Percentiles rank a stretch among this genome's conserved stretches.
Conservation (phyloP, 2,329 filamentous ascomycete genomes). For the Talaromyces sp. region DNA sequence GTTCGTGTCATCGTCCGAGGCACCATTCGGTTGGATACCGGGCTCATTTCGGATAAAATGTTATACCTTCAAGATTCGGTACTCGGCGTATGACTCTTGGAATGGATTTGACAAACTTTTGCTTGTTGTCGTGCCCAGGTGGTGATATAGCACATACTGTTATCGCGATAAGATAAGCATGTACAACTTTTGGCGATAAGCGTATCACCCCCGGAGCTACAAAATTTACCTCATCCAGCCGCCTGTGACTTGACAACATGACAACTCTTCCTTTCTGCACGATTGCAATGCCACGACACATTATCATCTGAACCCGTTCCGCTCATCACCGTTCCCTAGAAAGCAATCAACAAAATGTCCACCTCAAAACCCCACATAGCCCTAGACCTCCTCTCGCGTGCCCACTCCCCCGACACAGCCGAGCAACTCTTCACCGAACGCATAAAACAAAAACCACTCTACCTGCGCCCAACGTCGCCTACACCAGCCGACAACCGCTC, state of each 20-base stretch:
- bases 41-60: not conserved
- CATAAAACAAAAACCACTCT: constrained; percentile 75
- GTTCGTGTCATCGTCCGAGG: not conserved
- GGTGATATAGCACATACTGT: not conserved
- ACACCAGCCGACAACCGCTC: constrained; percentile 51
- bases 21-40: not conserved
- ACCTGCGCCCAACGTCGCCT: constrained; percentile 73
- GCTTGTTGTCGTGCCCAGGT: not conserved
- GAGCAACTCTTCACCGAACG: constrained; percentile 74
- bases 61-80: not conserved
- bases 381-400: constrained; percentile 67
- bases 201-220: not conserved
- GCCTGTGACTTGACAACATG: not conserved
- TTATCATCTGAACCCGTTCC: not conserved
- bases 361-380: constrained; percentile 45
- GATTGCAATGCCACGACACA: not conserved
- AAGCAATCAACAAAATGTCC: constrained; percentile 10
- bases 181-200: not conserved
- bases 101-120: not conserved
- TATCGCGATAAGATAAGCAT: not conserved
- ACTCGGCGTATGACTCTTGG: not conserved
- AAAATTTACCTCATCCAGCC: constrained; percentile 1
- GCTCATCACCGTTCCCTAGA: not conserved
- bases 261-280: not conserved
- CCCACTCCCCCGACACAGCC: constrained; percentile 71